Evolutionary conservation across 306 rosid species (phyloP).

Genomic region (Vachellia collinsii): DNA sequence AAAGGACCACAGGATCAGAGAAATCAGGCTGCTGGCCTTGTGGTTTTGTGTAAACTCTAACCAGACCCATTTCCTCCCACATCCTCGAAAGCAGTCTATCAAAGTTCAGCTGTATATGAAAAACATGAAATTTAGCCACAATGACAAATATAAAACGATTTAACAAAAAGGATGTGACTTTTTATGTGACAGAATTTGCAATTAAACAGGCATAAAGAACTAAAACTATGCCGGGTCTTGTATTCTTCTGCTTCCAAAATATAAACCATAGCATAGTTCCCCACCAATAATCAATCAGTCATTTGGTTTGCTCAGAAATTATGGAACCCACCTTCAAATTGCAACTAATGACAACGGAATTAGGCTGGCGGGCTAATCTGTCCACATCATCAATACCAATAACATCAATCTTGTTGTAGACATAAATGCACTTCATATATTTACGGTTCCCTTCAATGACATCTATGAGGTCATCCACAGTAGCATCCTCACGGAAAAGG

Average conservation of each 20-base stretch:
- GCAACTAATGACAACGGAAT: conserved; percentile 96
- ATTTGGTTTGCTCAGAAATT: conserved; percentile 5
- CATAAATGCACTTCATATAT: conserved; percentile 98
- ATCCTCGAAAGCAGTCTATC: conserved; percentile 92
- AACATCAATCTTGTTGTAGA: conserved; percentile 98
- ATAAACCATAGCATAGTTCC: not conserved
- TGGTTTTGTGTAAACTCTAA: conserved; percentile 95
- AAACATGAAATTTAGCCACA: conserved; percentile 25
- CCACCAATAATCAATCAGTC: not conserved
- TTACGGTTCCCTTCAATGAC: conserved; percentile 98
- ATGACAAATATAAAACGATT: not conserved
- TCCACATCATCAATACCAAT: conserved; percentile 97
- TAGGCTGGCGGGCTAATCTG: conserved; percentile 90
- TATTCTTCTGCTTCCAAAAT: not conserved
- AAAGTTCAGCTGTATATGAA: conserved; percentile 76
- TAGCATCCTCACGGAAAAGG: conserved; percentile 97
- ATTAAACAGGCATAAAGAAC: not conserved
- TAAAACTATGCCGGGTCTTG: not conserved
- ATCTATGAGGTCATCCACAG: conserved; percentile 95
- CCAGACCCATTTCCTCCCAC: conserved; percentile 99
- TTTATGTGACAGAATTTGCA: not conserved
- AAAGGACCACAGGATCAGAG: conserved; percentile 89
- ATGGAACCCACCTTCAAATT: conserved; percentile 70
- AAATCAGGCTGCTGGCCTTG: conserved; percentile 99
- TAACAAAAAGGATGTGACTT: not conserved